These are phyloP conservation scores for Urochloa ruziziensis DNA, from an alignment of 176 grass and related monocot genomes.

Conservation along the genomic window DNA sequence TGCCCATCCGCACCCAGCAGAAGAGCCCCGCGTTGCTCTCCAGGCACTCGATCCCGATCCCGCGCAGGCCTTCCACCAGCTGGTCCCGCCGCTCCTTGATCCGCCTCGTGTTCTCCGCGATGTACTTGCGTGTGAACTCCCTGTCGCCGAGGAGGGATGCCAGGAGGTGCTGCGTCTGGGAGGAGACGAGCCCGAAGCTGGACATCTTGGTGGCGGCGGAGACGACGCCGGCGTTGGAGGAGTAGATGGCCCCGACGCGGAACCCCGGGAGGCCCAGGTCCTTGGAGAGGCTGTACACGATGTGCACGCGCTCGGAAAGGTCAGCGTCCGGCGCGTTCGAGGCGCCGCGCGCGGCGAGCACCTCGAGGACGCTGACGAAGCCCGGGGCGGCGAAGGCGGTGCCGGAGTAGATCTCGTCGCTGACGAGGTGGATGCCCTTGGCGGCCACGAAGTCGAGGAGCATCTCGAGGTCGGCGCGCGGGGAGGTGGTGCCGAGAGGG, in stretches of 20 bases:
- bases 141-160: conserved; percentile 57
- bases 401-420: conserved; percentile 96
- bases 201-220: conserved; percentile 97
- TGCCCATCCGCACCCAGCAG: conserved; percentile 83
- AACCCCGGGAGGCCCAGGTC: conserved; percentile 93
- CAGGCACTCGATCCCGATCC: conserved; percentile 54
- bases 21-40: conserved; percentile 75
- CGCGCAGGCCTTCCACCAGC: conserved; percentile 49
- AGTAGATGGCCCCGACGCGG: conserved; percentile 90
- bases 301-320: conserved; percentile 50
- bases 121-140: conserved; percentile 54
- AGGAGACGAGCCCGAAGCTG: conserved; percentile 89
- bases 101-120: conserved; percentile 69
- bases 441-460: conserved; percentile 63
- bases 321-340: not conserved
- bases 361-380: conserved; percentile 87
- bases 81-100: conserved; percentile 54
- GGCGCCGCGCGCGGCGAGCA: conserved; percentile 3
- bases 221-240: conserved; percentile 58
- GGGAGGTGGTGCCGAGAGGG: conserved; percentile 68
- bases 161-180: conserved; percentile 89
- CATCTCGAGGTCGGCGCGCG: conserved; percentile 52
- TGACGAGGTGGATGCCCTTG: conserved; percentile 81
- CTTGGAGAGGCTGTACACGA: conserved; percentile 94
- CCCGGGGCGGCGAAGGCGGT: conserved; percentile 52